A percentile compares a stretch with the other conserved stretches of the same genome.
Evolutionary conservation across 2,329 filamentous ascomycete species (phyloP).

Genomic region (Huntiella bhutanensis): DNA sequence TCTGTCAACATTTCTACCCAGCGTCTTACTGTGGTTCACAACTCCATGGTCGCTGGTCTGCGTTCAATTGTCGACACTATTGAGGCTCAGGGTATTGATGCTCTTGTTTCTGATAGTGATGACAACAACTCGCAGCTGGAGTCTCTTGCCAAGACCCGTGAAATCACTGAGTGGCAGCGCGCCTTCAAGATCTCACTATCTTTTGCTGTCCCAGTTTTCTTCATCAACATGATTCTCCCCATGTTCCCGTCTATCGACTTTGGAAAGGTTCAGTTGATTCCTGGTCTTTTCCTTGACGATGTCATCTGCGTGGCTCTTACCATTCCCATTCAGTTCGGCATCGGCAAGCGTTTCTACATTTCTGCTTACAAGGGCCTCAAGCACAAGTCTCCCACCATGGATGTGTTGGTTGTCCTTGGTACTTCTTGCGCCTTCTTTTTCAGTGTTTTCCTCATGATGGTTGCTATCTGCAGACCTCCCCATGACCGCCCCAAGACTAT

Average conservation of each 20-base stretch:
- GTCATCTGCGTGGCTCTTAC: slow-evolving; percentile 68
- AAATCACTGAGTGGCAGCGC: slow-evolving; percentile 80
- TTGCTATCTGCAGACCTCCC: slow-evolving; percentile 57
- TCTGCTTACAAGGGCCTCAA: slow-evolving; percentile 87
- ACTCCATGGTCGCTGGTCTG: slow-evolving; percentile 54
- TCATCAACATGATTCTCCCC: slow-evolving; percentile 84
- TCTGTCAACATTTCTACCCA: slow-evolving; percentile 55
- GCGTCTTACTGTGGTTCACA: slow-evolving; percentile 54
- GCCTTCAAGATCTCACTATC: slow-evolving; percentile 60
- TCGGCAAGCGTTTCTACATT: slow-evolving; percentile 82
- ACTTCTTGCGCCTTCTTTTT: slow-evolving; percentile 96
- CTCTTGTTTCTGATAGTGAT: slow-evolving; percentile 72
- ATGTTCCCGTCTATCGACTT: slow-evolving; percentile 71
- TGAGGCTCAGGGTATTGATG: slow-evolving; percentile 72
- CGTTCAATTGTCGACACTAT: slow-evolving; percentile 65
- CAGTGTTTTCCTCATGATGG: slow-evolving; percentile 68
- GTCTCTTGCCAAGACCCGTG: slow-evolving; percentile 85
- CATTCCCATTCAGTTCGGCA: slow-evolving; percentile 86
- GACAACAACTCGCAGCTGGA: slow-evolving; percentile 95
- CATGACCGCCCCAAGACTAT: slow-evolving; percentile 71
- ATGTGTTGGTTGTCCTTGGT: slow-evolving; percentile 82
- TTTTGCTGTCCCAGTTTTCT: slow-evolving; percentile 78
- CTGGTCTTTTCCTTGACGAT: slow-evolving; percentile 76
- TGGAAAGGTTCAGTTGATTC: slow-evolving; percentile 44
- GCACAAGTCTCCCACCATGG: slow-evolving; percentile 89